Conservation (phyloP, 768 basidiomycete species). For the Tulasnella sp. region DNA sequence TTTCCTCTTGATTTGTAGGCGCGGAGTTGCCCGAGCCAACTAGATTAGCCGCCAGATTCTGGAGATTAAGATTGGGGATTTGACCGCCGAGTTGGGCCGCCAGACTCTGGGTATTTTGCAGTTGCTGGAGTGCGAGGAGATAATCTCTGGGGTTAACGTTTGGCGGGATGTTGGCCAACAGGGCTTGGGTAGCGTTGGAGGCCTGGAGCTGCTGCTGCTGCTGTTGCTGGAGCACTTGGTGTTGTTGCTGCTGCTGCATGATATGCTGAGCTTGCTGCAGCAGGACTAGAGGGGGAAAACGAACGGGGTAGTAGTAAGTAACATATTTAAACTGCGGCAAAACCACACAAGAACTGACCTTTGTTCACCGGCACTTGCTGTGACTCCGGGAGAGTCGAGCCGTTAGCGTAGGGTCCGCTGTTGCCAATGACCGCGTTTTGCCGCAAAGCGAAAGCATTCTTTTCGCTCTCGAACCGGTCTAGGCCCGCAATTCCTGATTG, state of each 20-base stretch:
- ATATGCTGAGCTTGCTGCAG: constrained; percentile 9
- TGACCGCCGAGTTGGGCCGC: constrained; percentile 25
- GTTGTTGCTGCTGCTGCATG: constrained; percentile 12
- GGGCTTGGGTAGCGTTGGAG: constrained; percentile 2
- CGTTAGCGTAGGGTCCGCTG: constrained; percentile 11
- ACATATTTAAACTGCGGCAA: background rate
- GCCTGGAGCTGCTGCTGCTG: constrained; percentile 9
- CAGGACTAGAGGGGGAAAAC: background rate
- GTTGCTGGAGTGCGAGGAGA: constrained; percentile 13
- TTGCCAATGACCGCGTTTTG: background rate
- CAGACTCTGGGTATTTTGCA: constrained; percentile 25
- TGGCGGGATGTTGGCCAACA: constrained; percentile 1
- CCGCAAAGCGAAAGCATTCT: background rate
- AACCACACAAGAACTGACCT: background rate
- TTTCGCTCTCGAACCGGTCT: constrained; percentile 7
- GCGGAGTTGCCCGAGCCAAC: constrained; percentile 48
- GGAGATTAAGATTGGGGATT: constrained; percentile 3
- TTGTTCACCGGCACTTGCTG: constrained; percentile 18
- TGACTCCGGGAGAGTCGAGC: constrained; percentile 18
- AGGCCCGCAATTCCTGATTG: background rate
- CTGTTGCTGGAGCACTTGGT: background rate
- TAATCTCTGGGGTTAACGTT: constrained; percentile 15
- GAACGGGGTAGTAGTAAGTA: background rate
- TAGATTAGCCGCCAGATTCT: background rate
- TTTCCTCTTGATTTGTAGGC: constrained; percentile 61